Evolutionary conservation across 495 filamentous ascomycete species (phyloP).

Genomic region (Penicillium waksmanii): DNA sequence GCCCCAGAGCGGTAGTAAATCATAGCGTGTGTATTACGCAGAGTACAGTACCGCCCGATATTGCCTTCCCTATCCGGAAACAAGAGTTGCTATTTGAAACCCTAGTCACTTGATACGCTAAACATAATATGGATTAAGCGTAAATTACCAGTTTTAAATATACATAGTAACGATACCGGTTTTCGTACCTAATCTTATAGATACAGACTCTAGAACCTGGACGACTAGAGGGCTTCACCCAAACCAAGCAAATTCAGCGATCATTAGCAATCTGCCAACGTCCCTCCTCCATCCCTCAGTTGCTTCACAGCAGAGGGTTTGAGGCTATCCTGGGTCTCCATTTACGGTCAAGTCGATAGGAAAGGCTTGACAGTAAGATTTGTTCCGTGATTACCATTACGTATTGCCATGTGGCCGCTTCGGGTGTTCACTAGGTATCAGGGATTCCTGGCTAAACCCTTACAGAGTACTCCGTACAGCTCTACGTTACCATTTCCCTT

Average conservation of each 20-base stretch:
- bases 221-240: constrained; percentile 22
- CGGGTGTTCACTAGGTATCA: constrained; percentile 24
- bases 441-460: constrained; percentile 20
- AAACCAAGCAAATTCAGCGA: constrained; percentile 23
- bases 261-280: constrained; percentile 19
- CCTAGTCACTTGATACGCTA: constrained; percentile 9
- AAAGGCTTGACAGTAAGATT: constrained; percentile 23
- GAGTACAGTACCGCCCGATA: background rate
- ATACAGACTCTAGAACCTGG: constrained; percentile 5
- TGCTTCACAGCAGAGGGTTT: constrained; percentile 23
- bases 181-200: constrained; percentile 14
- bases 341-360: constrained; percentile 20
- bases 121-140: constrained; percentile 15
- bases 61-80: background rate
- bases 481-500: too few species aligned
- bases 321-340: constrained; percentile 13
- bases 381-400: constrained; percentile 20
- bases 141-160: constrained; percentile 17
- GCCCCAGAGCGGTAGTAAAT: too few species aligned
- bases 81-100: background rate
- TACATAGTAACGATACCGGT: constrained; percentile 16
- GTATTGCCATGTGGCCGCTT: constrained; percentile 23
- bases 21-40: too few species aligned
- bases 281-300: constrained; percentile 14
- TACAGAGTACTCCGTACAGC: too few species aligned